These are phyloP conservation scores for Aspergillus niger DNA, from an alignment of 2,329 filamentous ascomycete genomes.

Conservation along the genomic window DNA sequence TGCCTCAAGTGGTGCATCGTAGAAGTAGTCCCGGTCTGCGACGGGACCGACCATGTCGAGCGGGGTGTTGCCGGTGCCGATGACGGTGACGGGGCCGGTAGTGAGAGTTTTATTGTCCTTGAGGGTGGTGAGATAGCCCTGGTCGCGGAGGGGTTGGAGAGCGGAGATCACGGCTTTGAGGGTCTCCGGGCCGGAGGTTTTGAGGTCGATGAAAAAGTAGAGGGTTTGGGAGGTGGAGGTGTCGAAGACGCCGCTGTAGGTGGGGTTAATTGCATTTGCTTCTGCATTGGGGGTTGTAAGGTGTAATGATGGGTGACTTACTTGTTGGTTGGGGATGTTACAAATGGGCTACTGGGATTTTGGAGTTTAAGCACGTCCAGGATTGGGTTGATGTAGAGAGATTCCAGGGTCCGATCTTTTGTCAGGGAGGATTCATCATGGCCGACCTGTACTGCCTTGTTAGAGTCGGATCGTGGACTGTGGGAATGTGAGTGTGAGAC, in stretches of 20 bases:
- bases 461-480: background rate
- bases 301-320: constrained; percentile 22
- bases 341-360: constrained; percentile 57
- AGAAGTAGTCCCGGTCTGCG: constrained; percentile 59
- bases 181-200: constrained; percentile 59
- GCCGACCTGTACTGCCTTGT: constrained; percentile 49
- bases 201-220: constrained; percentile 66
- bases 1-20: constrained; percentile 56
- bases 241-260: constrained; percentile 59
- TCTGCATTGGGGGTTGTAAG: no score
- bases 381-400: constrained; percentile 63
- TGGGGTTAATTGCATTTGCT: background rate
- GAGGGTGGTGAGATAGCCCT: constrained; percentile 56
- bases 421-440: constrained; percentile 58
- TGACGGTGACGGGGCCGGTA: constrained; percentile 58
- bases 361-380: constrained; percentile 57
- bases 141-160: constrained; percentile 58
- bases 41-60: constrained; percentile 51
- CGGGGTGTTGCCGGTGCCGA: constrained; percentile 62
- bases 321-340: constrained; percentile 53
- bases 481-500: constrained; percentile 16
- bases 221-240: constrained; percentile 58
- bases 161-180: constrained; percentile 59
- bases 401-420: constrained; percentile 55
- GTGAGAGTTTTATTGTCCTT: constrained; percentile 50